Base-by-base conservation (phyloP, 768 basidiomycete species). In the Agaricus bisporus region DNA sequence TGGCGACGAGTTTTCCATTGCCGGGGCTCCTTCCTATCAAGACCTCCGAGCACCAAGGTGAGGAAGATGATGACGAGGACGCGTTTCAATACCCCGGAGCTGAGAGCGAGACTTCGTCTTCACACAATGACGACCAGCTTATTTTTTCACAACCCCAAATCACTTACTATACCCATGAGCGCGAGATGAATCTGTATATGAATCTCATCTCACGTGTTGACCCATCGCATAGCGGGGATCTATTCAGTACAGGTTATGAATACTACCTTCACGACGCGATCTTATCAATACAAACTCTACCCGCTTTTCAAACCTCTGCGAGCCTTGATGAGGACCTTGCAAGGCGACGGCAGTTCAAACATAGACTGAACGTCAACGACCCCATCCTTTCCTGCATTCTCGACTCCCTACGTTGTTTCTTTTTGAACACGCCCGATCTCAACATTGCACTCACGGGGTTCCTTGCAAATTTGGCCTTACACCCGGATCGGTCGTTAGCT, bases 391-490 rank as follows among this genome's bases (percentile, higher is more conserved):
- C 82, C 2, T 70, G 79, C 22, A 63, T 95, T 46, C 77, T 97
- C 42, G 83, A 86, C 49, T 78, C 78, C 28, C 66, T 95, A 32
- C 72, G 87, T 48, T 75, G 73, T 55, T 95, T 98, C 76, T 91
- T 97, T 67, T 80, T 81, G 12, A 92, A 95, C 58, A 76, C 86
- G 0, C 84, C 94, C 11, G 88, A 94, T 59, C 82, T 79, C 66
- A 98, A 98, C 64, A 81, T 98, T 49, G 87, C 88, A 0, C 68
- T 98, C 57, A 97, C 91, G 3, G 90, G 90, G 18, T 81, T 86
- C 4, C 70, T 97, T 32, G 83, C 90, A 3, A 80, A 83, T 10
- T 70, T 98, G 15, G 91, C 91, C 0, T 71, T 85, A n/a, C 90
- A 92, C 63, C 91, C 95, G 3, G 77, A 90, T 63, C 80, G 94